Evolutionary conservation across 768 basidiomycete genomes (phyloP), one percentile per base, ranked within the genome.

Genomic region (Boletus rubroflammeus): DNA sequence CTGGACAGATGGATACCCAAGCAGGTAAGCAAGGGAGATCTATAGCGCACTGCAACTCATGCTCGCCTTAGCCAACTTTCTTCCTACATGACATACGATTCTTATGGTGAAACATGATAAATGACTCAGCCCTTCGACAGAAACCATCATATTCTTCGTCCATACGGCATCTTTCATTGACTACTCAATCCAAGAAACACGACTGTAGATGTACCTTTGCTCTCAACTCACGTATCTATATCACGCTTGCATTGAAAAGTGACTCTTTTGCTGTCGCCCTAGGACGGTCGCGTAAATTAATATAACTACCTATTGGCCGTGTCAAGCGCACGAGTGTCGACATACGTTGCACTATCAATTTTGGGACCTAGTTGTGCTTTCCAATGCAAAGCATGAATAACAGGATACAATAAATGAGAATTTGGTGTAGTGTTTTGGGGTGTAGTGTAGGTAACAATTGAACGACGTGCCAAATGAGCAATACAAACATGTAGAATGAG

Each of bases 1-100:
- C 65, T 15, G 69, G 62, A 28, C 65, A 81, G 55, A 82, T 81
- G 80, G 52, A 70, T 50, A 34, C 76, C 9, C 83, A 93, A 77
- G 90, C 90, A 47, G 81, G 90, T 88, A 70, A 67, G 81, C 63
- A 42, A 41, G 36, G 7, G 42, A 54, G 26, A 50, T 23, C 15
- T 29, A 46, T 41, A 34, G 23, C 17, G 3, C 53, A 25, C 52
- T 23, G 39, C 28, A 50, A 41, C 58, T 60, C 36, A 62, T 47
- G 35, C 19, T 42, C 31, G 15, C 51, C 34, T n/a, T 58, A 84
- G 84, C 82, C 49, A 72, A 74, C 43, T 86, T 86, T 68, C 74
- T 86, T 28, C 83, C 84, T 13, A 86, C 84, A 65, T 81, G 68
- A 79, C 53, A 28, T 23, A 32, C 53, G 21, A 21, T 26, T 50